Percentiles rank a stretch among this genome's conserved stretches.
Conservation (phyloP, 306 rosid genomes). For the Urtica urens region DNA sequence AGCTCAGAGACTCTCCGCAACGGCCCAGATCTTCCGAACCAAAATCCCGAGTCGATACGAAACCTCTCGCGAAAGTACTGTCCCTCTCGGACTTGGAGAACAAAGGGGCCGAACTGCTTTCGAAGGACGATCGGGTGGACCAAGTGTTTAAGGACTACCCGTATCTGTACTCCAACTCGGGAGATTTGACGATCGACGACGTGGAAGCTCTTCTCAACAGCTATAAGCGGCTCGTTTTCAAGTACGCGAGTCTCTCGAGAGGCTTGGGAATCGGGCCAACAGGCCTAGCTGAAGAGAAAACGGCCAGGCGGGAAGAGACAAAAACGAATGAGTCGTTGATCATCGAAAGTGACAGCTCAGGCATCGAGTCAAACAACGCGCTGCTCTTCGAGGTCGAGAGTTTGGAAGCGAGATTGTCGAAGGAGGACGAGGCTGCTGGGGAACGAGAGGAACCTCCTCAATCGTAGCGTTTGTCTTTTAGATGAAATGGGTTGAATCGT, state of each 20-base stretch:
- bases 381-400: constrained; percentile 32
- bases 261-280: constrained; percentile 50
- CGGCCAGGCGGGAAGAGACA: constrained; percentile 27
- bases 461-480: background rate
- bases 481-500: constrained; percentile 10
- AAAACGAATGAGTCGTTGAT: constrained; percentile 27
- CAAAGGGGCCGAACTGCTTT: constrained; percentile 64
- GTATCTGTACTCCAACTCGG: constrained; percentile 59
- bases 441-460: constrained; percentile 24
- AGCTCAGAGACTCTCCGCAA: constrained; percentile 24
- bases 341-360: constrained; percentile 16
- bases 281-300: constrained; percentile 30
- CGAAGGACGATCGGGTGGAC: constrained; percentile 53
- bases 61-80: constrained; percentile 38
- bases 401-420: constrained; percentile 31
- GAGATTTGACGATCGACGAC: constrained; percentile 61
- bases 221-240: constrained; percentile 79
- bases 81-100: constrained; percentile 87
- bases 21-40: constrained; percentile 30
- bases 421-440: constrained; percentile 34
- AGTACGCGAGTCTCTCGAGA: constrained; percentile 68
- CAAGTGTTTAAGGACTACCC: constrained; percentile 67
- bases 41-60: constrained; percentile 33
- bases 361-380: constrained; percentile 26
- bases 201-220: constrained; percentile 74